Conservation (phyloP, 1,284 basidiomycete species). For the Puccinia horiana region DNA sequence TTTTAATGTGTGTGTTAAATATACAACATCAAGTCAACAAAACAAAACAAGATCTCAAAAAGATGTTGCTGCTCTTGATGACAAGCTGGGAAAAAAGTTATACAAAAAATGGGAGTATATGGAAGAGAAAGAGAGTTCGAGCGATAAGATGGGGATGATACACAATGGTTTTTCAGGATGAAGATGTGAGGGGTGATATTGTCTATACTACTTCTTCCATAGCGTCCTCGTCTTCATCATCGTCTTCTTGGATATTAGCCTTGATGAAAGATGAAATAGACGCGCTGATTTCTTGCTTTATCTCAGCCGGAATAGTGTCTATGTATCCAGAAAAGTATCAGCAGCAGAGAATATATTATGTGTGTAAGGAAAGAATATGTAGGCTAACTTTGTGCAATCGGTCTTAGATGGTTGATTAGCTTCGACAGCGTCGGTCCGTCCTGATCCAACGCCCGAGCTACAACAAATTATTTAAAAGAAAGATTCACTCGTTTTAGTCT, state of each 20-base stretch:
- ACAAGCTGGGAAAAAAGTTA: too few species aligned
- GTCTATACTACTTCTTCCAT: conserved; percentile 28
- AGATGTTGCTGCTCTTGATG: too few species aligned
- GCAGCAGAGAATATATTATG: neutral
- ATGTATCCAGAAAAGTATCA: neutral
- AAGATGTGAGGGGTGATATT: too few species aligned
- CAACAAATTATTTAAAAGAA: neutral
- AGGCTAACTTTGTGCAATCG: conserved; percentile 38
- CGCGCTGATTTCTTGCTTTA: conserved; percentile 6
- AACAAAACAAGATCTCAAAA: too few species aligned
- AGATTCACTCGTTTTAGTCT: neutral
- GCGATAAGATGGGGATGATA: neutral
- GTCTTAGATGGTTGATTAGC: conserved; percentile 34
- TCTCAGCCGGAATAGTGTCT: conserved; percentile 7
- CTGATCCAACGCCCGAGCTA: conserved; percentile 15
- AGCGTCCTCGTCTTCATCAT: conserved; percentile 1
- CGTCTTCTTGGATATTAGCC: conserved; percentile 3
- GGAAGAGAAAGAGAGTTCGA: too few species aligned
- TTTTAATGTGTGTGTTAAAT: too few species aligned
- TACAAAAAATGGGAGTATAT: too few species aligned
- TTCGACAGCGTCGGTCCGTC: conserved; percentile 20
- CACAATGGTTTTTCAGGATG: neutral
- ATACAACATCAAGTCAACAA: too few species aligned
- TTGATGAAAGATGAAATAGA: neutral
- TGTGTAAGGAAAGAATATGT: neutral